Base-by-base conservation (phyloP, 768 basidiomycete species). In the Cystobasidium ongulense region DNA sequence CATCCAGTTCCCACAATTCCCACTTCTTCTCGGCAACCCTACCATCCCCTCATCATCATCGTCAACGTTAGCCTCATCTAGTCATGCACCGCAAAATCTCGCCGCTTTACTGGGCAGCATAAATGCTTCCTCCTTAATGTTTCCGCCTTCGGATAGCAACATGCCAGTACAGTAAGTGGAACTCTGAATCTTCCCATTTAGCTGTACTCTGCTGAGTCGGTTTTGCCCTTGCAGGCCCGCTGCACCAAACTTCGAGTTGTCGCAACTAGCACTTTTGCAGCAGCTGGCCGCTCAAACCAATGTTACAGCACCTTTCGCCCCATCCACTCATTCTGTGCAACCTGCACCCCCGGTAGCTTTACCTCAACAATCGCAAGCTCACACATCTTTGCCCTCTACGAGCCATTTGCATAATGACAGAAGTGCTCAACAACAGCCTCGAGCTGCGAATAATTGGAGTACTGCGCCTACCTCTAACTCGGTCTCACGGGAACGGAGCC, bases 221-320 rank as follows among this genome's bases (percentile, higher is more conserved):
- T 50, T 35, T 25, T 29, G 23, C 62, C 38, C 8, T 31, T 23
- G 31, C 63, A 64, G 63, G 10, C 31, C 13, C 5, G 7, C 65
- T 10, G 17, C 35, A 1, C 66, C 68, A 1, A 35, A 11, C 33
- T 71, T 71, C 31, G 52, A 71, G 33, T 3, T 21, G 5, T 33
- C 33, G 15, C 68, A 71, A 38, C 54, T 71, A n/a, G 68, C 68
- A 21, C 53, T 71, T 2, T 36, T 71, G 15, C 68, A 71, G 53
- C 68, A 71, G 27, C 36, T 71, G 25, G 68, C 68, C 15, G 50
- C 68, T n/a, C 53, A 54, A 36, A 33, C 41, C 1, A 31, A 31
- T 31, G 21, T n/a, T 8, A 5, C 23, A 15, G 65, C 43, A 10
- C 65, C 43, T 4, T 41, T 35, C 13, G 27, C 4, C 15, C 4